Percentiles rank a stretch among this genome's conserved stretches.
phyloP scores from a whole-genome alignment of 192 early-diverging fungal species.

The Cladochytrium replicatum region DNA sequence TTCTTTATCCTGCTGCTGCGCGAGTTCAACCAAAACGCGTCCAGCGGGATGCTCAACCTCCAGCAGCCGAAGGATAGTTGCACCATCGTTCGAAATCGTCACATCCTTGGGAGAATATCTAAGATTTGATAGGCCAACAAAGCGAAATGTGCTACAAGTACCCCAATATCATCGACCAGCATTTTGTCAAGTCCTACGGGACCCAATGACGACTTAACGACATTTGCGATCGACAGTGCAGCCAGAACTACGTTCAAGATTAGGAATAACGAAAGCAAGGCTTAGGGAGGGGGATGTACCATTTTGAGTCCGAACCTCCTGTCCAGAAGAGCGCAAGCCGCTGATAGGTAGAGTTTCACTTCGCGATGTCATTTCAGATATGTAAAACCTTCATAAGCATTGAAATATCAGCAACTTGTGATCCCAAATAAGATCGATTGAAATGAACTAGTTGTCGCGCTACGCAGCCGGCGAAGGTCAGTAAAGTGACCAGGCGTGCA shows the following conservation, averaged over 20 bases:
- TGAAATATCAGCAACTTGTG: too few relatives aligned
- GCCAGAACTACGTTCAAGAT: slow-evolving; percentile 78
- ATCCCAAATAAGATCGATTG: too few relatives aligned
- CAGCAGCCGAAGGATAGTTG: slow-evolving; percentile 91
- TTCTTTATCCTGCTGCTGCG: slow-evolving; percentile 99
- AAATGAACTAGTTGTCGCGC: too few relatives aligned
- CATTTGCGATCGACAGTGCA: slow-evolving; percentile 90
- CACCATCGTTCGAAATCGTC: slow-evolving; percentile 99
- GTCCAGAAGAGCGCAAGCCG: slow-evolving; percentile 81
- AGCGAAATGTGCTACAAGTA: slow-evolving; percentile 20
- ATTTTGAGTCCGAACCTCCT: slow-evolving; percentile 87
- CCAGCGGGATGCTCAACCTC: slow-evolving; percentile 99
- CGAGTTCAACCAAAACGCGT: slow-evolving; percentile 92
- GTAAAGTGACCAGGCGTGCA: too few relatives aligned
- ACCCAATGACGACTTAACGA: slow-evolving; percentile 96
- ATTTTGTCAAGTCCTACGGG: slow-evolving; percentile 99
- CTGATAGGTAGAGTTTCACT: slow-evolving; percentile 80
- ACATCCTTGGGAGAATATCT: slow-evolving; percentile 61
- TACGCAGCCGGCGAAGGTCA: too few relatives aligned
- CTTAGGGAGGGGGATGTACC: slow-evolving; percentile 61
- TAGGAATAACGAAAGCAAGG: neutral
- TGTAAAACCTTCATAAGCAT: too few relatives aligned
- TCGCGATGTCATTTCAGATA: too few relatives aligned
- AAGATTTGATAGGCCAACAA: too few relatives aligned
- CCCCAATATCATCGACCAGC: slow-evolving; percentile 99